Evolutionary conservation across 192 early-diverging fungal species (phyloP), one percentile per base, ranked within the genome.

Genomic region (Allomyces javanicus): DNA sequence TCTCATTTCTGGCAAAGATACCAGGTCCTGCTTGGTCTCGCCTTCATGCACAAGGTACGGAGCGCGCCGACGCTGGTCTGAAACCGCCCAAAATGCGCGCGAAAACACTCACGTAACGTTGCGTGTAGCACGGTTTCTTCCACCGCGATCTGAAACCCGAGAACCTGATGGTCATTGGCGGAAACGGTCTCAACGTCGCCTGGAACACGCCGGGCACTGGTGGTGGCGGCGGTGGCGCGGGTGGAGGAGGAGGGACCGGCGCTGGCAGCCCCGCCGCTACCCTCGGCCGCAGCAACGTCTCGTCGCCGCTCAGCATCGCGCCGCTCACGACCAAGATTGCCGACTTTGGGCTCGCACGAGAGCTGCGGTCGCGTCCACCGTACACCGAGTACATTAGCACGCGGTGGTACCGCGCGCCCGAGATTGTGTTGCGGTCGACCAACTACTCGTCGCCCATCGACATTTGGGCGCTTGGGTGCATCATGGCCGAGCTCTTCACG

Each of bases 101-200:
- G 33, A 40, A 40, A 40, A 40, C 4, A 40, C 33, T 40, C 33
- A 40, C 33, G 33, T 9, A 40, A 3, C 7, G 7, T 40, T 9
- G 33, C 33, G 33, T 40, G 33, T 40, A 40, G n/a, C 81, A 88
- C 63, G 91, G 89, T 22, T 82, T 92, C 64, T 96, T 97, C 76
- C 96, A 97, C 74, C 79, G 96, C 40, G 93, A 99, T 70, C 88
- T 99, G 80, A 97, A 97, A 75, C 94, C 93, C 64, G 96, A 99
- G 73, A 99, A 99, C 72, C 76, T 99, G 17, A 75, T 99, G 7
- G 81, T 94, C 25, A 72, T 74, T 5, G 65, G 67, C 62, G 70
- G 72, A 44, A 77, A 79, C 24, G 68, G 67, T 12, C 71, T 81
- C 25, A 55, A 14, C 12, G n/a, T 22, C 12, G 40, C 40, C 44